Percentiles rank a stretch among this genome's conserved stretches.
These are phyloP conservation scores for Vitis hybrid DNA, from an alignment of 177 flowering plant genomes.

Conservation along the genomic window DNA sequence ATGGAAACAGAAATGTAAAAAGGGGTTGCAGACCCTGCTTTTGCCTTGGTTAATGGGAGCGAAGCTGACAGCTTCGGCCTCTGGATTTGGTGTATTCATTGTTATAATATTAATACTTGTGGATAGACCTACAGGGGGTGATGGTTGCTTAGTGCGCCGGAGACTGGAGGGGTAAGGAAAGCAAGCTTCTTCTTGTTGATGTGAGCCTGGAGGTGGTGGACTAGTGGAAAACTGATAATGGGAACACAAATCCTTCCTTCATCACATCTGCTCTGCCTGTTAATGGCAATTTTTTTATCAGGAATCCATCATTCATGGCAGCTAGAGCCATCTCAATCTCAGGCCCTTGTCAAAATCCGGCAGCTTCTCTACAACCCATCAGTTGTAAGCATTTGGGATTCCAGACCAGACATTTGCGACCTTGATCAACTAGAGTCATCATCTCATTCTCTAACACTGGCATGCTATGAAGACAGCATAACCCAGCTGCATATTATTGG, in stretches of 20 bases:
- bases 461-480: conserved; percentile 31
- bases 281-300: neutral
- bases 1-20: too few relatives aligned
- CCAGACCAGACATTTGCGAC: conserved; percentile 36
- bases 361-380: conserved; percentile 38
- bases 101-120: too few relatives aligned
- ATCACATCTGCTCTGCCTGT: conserved; percentile 10
- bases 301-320: conserved; percentile 18
- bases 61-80: too few relatives aligned
- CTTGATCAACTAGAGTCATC: conserved; percentile 17
- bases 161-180: too few relatives aligned
- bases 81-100: too few relatives aligned
- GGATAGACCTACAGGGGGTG: too few relatives aligned
- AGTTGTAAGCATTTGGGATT: conserved; percentile 20
- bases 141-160: too few relatives aligned
- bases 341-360: conserved; percentile 31
- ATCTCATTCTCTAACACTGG: conserved; percentile 21
- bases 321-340: conserved; percentile 27
- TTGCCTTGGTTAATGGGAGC: too few relatives aligned
- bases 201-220: too few relatives aligned
- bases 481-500: conserved; percentile 43
- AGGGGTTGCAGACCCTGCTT: too few relatives aligned
- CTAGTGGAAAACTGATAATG: conserved; percentile 5
- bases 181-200: too few relatives aligned
- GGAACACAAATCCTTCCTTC: conserved; percentile 3